These are phyloP conservation scores for Rhodotorula sphaerocarpa DNA, from an alignment of 768 basidiomycete species.

Conservation along the genomic window DNA sequence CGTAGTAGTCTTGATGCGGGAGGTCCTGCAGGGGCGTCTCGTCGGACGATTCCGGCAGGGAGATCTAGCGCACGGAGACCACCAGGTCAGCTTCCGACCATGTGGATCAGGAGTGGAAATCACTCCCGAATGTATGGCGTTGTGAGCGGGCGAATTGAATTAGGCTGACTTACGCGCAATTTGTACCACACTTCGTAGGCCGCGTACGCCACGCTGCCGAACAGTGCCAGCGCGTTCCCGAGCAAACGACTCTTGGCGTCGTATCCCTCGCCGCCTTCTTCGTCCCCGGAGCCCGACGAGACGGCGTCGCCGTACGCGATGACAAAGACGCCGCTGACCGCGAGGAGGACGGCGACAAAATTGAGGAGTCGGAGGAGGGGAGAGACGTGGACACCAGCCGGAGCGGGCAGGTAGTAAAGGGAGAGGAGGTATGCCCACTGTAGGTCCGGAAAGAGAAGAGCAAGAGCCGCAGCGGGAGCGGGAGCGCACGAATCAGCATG, in stretches of 20 bases:
- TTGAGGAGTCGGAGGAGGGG: slow-evolving; percentile 51
- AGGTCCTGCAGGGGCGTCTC: neutral
- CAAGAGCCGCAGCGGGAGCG: too few species aligned
- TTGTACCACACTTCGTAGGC: slow-evolving; percentile 40
- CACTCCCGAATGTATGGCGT: too few species aligned
- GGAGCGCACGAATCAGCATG: slow-evolving; percentile 55
- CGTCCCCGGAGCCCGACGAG: neutral
- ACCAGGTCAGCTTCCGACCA: too few species aligned
- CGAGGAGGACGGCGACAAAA: slow-evolving; percentile 65
- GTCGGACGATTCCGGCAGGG: neutral
- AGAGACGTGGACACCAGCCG: slow-evolving; percentile 32
- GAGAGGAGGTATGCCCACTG: slow-evolving; percentile 85
- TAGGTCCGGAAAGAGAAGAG: too few species aligned
- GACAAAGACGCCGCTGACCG: slow-evolving; percentile 67
- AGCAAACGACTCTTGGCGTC: slow-evolving; percentile 26
- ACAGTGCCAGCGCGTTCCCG: slow-evolving; percentile 32
- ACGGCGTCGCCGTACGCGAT: slow-evolving; percentile 62
- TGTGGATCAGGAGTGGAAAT: too few species aligned
- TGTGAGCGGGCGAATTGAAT: too few species aligned
- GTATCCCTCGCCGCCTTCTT: slow-evolving; percentile 28
- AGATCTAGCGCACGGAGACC: neutral
- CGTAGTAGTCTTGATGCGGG: neutral
- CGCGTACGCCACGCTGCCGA: slow-evolving; percentile 27
- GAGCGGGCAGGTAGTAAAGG: slow-evolving; percentile 45
- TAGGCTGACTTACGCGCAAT: slow-evolving; percentile 20